phyloP scores from a whole-genome alignment of 345 rosid species.

The Sonneratia caseolaris region DNA sequence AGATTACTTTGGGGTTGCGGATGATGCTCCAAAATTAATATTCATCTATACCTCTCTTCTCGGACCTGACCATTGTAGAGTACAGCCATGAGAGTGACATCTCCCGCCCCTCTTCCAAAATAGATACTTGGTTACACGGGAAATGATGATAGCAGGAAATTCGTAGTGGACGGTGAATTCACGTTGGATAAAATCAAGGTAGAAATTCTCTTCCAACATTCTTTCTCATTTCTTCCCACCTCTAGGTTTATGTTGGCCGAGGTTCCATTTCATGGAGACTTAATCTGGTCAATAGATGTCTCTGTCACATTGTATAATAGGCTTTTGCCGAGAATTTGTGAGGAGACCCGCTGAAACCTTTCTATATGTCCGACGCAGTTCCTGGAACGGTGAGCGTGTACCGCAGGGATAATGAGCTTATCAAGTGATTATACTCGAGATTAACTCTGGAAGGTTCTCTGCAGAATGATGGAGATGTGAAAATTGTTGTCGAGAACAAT shows the following conservation, averaged over 20 bases:
- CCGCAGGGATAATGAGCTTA: background rate
- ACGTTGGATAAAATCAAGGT: constrained; percentile 74
- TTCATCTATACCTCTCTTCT: background rate
- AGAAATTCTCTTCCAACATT: constrained; percentile 4
- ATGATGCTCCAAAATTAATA: constrained; percentile 53
- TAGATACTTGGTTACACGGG: constrained; percentile 88
- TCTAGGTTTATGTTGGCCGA: background rate
- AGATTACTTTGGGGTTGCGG: constrained; percentile 78
- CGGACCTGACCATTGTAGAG: background rate
- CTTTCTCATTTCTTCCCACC: background rate
- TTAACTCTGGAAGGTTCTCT: constrained; percentile 6
- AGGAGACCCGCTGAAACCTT: constrained; percentile 79
- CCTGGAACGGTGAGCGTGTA: constrained; percentile 63
- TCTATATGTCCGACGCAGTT: constrained; percentile 84
- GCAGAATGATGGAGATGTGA: constrained; percentile 94
- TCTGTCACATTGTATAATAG: constrained; percentile 19
- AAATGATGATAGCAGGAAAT: constrained; percentile 70
- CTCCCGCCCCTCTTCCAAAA: background rate
- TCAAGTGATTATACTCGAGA: background rate
- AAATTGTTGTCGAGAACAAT: constrained; percentile 85
- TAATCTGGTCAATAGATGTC: background rate
- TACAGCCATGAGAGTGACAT: background rate
- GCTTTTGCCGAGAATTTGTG: constrained; percentile 60
- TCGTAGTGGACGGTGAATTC: constrained; percentile 53
- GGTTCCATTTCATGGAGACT: background rate